A percentile compares a stretch with the other conserved stretches of the same genome.
phyloP scores from a whole-genome alignment of 768 basidiomycete genomes.

The Suillus subluteus region DNA sequence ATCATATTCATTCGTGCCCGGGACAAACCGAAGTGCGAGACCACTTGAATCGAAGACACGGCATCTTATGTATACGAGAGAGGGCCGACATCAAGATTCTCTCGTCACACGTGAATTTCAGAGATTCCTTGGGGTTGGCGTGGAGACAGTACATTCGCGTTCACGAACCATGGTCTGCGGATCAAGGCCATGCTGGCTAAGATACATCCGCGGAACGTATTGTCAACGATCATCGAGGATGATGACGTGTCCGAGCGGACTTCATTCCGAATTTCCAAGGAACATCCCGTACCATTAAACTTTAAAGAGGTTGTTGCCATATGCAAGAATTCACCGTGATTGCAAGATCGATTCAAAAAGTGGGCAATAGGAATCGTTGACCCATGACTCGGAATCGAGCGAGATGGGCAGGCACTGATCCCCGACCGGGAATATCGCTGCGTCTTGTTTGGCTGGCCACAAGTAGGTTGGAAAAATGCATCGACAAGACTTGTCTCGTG shows the following conservation, averaged over 20 bases:
- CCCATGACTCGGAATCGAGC: neutral
- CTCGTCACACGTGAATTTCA: neutral
- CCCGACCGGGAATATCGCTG: neutral
- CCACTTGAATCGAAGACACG: neutral
- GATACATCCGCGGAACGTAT: neutral
- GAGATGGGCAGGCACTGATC: neutral
- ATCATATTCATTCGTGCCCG: neutral
- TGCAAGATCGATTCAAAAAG: neutral
- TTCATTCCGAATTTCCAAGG: neutral
- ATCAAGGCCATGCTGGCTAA: slow-evolving; percentile 7
- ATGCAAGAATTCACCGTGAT: neutral
- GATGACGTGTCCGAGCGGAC: neutral
- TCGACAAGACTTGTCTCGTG: too few relatives aligned
- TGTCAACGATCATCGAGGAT: neutral
- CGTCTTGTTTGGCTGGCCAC: neutral
- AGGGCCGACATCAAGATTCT: neutral
- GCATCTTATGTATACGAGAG: neutral
- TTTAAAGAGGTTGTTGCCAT: neutral
- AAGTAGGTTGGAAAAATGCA: neutral
- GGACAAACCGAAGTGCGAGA: neutral
- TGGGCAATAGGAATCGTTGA: neutral
- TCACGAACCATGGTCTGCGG: slow-evolving; percentile 12
- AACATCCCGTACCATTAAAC: neutral
- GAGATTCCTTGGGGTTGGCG: neutral
- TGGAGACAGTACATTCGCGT: slow-evolving; percentile 9